Conservation (phyloP, 2,329 filamentous ascomycete species). For the Cladosporium sphaerospermum region DNA sequence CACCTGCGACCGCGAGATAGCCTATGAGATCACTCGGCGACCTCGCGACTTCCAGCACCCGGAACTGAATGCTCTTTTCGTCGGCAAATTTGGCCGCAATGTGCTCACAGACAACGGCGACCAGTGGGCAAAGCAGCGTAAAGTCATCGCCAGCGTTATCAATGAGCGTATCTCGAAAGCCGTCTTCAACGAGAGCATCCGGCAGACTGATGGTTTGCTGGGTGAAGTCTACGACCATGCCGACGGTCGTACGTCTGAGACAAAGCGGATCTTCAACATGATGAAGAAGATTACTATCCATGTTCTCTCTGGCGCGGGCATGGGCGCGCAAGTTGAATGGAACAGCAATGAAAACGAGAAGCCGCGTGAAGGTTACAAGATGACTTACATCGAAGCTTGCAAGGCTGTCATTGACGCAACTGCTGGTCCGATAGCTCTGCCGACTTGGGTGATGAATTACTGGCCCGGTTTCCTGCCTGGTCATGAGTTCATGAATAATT, state of each 20-base stretch:
- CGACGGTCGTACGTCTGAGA: conserved; percentile 14
- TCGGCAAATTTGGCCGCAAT: conserved; percentile 23
- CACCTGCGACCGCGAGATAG: conserved; percentile 22
- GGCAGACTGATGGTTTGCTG: conserved; percentile 24
- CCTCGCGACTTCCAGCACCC: conserved; percentile 21
- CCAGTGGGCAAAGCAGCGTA: conserved; percentile 28
- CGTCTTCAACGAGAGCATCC: conserved; percentile 26
- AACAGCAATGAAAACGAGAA: conserved; percentile 19
- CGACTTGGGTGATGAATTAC: conserved; percentile 19
- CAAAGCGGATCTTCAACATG: conserved; percentile 24
- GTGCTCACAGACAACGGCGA: conserved; percentile 23
- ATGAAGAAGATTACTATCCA: conserved; percentile 32
- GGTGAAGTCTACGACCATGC: conserved; percentile 17
- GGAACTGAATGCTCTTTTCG: conserved; percentile 17
- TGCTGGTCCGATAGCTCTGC: conserved; percentile 23
- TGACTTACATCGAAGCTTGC: conserved; percentile 28
- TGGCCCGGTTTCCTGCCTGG: conserved; percentile 23
- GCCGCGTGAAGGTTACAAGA: conserved; percentile 22
- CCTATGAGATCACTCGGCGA: conserved; percentile 18
- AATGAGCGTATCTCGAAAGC: conserved; percentile 30
- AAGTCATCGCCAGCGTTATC: conserved; percentile 27
- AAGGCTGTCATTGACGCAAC: conserved; percentile 20
- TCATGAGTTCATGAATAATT: conserved; percentile 12
- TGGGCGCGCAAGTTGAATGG: conserved; percentile 26
- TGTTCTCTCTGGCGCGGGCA: conserved; percentile 28